These are phyloP conservation scores for Stephania japonica DNA, from an alignment of 164 flowering plant species.

Conservation along the genomic window DNA sequence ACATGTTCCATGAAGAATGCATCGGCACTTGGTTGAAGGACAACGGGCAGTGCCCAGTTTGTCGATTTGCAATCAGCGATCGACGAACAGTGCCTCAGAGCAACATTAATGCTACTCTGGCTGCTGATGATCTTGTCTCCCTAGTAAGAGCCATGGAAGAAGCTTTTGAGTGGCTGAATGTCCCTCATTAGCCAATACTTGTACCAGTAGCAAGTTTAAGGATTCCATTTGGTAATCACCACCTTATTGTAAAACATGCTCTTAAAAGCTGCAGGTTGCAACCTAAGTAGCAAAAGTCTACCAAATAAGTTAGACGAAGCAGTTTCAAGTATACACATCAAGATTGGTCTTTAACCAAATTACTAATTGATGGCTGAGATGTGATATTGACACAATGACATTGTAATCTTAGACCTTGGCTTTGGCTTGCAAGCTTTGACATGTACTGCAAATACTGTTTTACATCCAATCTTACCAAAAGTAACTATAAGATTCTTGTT, in stretches of 20 bases:
- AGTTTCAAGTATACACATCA: too few relatives aligned
- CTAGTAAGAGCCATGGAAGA: conserved; percentile 25
- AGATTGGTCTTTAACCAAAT: too few relatives aligned
- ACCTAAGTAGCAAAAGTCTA: too few relatives aligned
- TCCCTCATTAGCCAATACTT: conserved; percentile 4
- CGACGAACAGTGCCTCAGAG: neutral
- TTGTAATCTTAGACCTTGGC: neutral
- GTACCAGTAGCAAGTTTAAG: neutral
- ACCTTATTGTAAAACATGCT: neutral
- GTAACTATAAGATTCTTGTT: neutral
- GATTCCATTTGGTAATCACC: neutral
- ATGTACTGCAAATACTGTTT: neutral
- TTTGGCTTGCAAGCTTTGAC: neutral
- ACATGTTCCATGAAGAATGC: conserved; percentile 82
- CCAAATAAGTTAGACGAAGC: too few relatives aligned
- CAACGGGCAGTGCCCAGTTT: conserved; percentile 72
- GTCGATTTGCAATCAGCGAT: conserved; percentile 39
- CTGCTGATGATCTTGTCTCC: conserved; percentile 7
- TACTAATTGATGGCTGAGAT: neutral
- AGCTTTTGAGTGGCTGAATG: conserved; percentile 15
- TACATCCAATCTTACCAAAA: neutral
- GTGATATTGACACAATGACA: too few relatives aligned
- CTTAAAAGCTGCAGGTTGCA: neutral
- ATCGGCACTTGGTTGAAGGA: conserved; percentile 70
- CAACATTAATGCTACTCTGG: neutral